Evolutionary conservation across 1,284 basidiomycete species (phyloP), one percentile per base, ranked within the genome.

Genomic region (Entoloma clypeatum): DNA sequence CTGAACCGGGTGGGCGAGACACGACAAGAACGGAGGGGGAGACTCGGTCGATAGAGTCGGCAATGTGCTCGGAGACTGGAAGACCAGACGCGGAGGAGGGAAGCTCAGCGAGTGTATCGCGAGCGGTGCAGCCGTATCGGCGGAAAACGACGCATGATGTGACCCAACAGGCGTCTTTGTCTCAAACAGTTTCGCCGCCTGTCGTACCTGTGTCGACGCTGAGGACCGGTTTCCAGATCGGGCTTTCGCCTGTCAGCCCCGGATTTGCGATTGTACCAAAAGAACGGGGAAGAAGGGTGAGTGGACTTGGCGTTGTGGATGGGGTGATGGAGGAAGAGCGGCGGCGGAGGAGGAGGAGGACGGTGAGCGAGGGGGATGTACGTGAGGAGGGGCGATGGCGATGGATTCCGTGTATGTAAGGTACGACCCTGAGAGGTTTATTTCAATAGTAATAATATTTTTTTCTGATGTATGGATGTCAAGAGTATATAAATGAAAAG

Each of bases 171-270:
- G 23, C 33, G 13, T 10, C 28, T n/a, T 25, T 21, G 13, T 39
- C 25, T n/a, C 25, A 36, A 14, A 55, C 49, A 34, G 40, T 53
- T 8, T 58, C 58, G 25, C 57, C 58, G 21, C 57, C 55, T 18
- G 54, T 63, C 29, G 54, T 49, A 47, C 32, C 50, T 8, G 47
- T 57, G 6, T 55, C 60, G 42, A 63, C 67, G 14, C 49, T 72
- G 10, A 67, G 72, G 10, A 51, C 63, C 3, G 82, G 82, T 5
- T 78, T 87, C 60, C 79, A 81, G 48, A 86, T 86, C 48, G 84
- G 84, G 3, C 55, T 87, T 31, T 84, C 81, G 16, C 81, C 84
- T 9, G 65, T 82, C 40, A 84, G 81, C 53, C 84, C 84, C 21
- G 84, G 84, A 13, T 87, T 86, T 55, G 68, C 73, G 17, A 71